Percentiles rank a stretch among this genome's conserved stretches.
phyloP scores from a whole-genome alignment of 306 rosid species.

The Sophora flavescens region DNA sequence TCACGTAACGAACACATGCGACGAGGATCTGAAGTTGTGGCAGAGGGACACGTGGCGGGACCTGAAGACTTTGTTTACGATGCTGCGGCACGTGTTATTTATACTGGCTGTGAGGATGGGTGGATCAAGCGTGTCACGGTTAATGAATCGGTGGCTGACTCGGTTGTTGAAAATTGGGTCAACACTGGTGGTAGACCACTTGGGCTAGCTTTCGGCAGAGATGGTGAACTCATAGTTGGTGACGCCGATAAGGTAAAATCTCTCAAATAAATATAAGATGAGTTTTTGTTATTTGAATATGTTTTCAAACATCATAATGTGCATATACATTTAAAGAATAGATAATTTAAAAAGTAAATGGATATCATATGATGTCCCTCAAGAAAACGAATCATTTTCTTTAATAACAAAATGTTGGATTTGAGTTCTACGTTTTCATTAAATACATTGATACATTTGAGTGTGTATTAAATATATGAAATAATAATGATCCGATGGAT shows the following conservation, averaged over 20 bases:
- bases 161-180: conserved; percentile 65
- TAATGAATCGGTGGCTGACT: conserved; percentile 55
- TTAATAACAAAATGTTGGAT: too few relatives aligned
- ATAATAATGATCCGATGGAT: too few relatives aligned
- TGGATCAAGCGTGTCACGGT: conserved; percentile 73
- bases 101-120: conserved; percentile 77
- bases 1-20: conserved; percentile 45
- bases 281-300: too few relatives aligned
- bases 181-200: conserved; percentile 87
- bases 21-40: conserved; percentile 53
- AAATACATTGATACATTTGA: too few relatives aligned
- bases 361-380: too few relatives aligned
- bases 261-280: background rate
- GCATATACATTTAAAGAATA: too few relatives aligned
- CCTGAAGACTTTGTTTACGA: conserved; percentile 70
- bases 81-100: conserved; percentile 50
- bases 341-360: too few relatives aligned
- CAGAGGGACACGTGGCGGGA: conserved; percentile 44
- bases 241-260: conserved; percentile 59
- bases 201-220: conserved; percentile 54
- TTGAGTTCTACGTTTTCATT: too few relatives aligned
- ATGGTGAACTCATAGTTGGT: conserved; percentile 55
- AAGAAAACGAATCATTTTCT: too few relatives aligned
- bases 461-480: too few relatives aligned
- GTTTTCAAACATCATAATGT: too few relatives aligned